Evolutionary conservation across 108 stramenopile genomes (phyloP), one percentile per base, ranked within the genome.

Genomic region (Parietichytrium sp.): DNA sequence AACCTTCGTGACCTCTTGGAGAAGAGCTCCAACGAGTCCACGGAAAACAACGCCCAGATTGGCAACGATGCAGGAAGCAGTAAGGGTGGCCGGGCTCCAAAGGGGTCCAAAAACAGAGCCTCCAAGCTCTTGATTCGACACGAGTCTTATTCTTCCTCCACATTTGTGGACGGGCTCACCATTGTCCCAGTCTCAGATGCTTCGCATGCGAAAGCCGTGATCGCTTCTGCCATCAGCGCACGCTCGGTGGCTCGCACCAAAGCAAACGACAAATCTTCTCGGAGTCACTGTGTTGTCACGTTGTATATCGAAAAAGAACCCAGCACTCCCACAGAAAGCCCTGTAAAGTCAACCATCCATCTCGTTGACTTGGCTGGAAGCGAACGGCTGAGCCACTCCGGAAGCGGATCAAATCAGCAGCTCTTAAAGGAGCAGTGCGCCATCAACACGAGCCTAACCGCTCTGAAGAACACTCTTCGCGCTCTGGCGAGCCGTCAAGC

Each of bases 1-100:
- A 49, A 86, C 54, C 84, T 89, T 29, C 81, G 84, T 7, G 88
- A 89, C 52, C 80, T 89, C 23, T 81, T 89, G 27, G 49, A 33
- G 8, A 15, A 33, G 13, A 31, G n/a, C 33, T 33, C 33, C 33
- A 7, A 31, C 33, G 42, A 33, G 29, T 33, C 20, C 15, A 0
- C 42, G 16, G 29, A 47, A 72, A 3, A 12, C 38, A 10, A 45
- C 15, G 54, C 23, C 42, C n/a, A n/a, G n/a, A n/a, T n/a, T n/a
- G n/a, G n/a, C n/a, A n/a, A n/a, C n/a, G n/a, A n/a, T n/a, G n/a
- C n/a, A n/a, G n/a, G n/a, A n/a, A n/a, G n/a, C n/a, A n/a, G n/a
- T n/a, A n/a, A n/a, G n/a, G n/a, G n/a, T n/a, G n/a, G n/a, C n/a
- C n/a, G n/a, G n/a, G n/a, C n/a, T n/a, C n/a, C n/a, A n/a, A n/a